Percentiles rank a stretch among this genome's conserved stretches.
These are phyloP conservation scores for Calonectria henricotiae DNA, from an alignment of 2,329 filamentous ascomycete species.

Conservation along the genomic window DNA sequence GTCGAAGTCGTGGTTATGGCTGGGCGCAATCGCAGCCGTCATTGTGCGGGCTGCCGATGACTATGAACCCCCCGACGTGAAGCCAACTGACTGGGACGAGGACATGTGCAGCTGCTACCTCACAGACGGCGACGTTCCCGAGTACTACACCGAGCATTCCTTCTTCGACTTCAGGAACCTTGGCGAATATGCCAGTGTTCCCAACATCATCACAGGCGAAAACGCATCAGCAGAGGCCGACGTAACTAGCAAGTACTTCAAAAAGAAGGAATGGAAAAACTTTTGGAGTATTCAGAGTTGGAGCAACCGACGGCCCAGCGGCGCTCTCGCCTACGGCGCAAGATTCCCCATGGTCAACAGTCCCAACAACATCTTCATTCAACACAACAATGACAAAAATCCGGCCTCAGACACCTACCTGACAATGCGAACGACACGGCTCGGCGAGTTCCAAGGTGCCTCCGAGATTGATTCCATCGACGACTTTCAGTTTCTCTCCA, in stretches of 20 bases:
- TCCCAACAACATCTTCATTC: conserved; percentile 65
- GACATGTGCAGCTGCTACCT: conserved; percentile 66
- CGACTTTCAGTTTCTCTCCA: conserved; percentile 54
- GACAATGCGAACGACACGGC: conserved; percentile 65
- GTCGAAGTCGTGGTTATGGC: not conserved
- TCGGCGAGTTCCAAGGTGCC: conserved; percentile 64
- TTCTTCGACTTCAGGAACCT: conserved; percentile 69
- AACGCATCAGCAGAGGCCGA: conserved; percentile 49
- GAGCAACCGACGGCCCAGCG: conserved; percentile 60
- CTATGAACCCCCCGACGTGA: not conserved
- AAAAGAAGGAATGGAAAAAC: conserved; percentile 55
- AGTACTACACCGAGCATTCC: conserved; percentile 64
- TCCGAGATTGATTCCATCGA: conserved; percentile 64
- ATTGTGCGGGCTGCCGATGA: not conserved
- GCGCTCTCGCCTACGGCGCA: conserved; percentile 48
- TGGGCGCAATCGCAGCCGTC: not conserved
- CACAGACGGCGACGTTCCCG: conserved; percentile 63
- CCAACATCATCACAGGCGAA: conserved; percentile 52
- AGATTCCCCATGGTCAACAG: conserved; percentile 61
- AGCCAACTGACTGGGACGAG: conserved; percentile 47
- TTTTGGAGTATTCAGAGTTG: conserved; percentile 61
- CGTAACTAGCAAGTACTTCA: conserved; percentile 61
- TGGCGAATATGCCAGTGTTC: conserved; percentile 59
- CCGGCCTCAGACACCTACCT: conserved; percentile 61
- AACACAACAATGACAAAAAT: conserved; percentile 59